Conservation (phyloP, 176 grass and related monocot genomes). For the Musa beccarii region DNA sequence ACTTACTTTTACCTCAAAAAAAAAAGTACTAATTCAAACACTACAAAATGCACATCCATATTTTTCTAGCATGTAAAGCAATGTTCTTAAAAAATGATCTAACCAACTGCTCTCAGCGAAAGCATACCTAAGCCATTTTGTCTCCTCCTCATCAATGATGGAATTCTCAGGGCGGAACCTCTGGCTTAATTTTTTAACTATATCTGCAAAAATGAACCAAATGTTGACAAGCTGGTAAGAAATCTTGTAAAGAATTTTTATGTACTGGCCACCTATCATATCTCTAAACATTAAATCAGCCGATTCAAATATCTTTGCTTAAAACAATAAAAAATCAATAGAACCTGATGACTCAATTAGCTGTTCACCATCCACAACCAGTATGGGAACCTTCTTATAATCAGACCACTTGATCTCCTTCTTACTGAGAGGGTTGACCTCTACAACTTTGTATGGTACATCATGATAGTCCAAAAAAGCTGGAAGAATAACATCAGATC, state of each 20-base stretch:
- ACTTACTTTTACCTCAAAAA: too few species aligned
- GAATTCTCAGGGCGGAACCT: slow-evolving; percentile 41
- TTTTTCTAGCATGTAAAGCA: too few species aligned
- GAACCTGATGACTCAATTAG: slow-evolving; percentile 84
- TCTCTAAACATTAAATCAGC: not conserved
- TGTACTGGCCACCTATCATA: not conserved
- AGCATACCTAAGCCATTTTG: slow-evolving; percentile 74
- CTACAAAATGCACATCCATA: not conserved
- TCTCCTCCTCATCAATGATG: slow-evolving; percentile 48
- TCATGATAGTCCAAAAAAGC: slow-evolving; percentile 94
- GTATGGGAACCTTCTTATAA: slow-evolving; percentile 99
- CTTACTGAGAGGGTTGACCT: slow-evolving; percentile 97
- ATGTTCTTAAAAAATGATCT: not conserved
- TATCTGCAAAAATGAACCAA: slow-evolving; percentile 42
- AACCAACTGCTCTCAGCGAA: not conserved
- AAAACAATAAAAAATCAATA: not conserved
- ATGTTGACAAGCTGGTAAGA: slow-evolving; percentile 6
- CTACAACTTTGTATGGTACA: slow-evolving; percentile 98
- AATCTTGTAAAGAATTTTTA: not conserved
- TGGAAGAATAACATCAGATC: slow-evolving; percentile 31
- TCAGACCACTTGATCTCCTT: slow-evolving; percentile 99
- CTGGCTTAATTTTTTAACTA: slow-evolving; percentile 58
- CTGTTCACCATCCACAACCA: slow-evolving; percentile 79
- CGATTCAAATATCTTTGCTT: not conserved
- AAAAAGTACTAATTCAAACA: not conserved